phyloP scores from a whole-genome alignment of 768 basidiomycete genomes.

The Psilocybe sp. region DNA sequence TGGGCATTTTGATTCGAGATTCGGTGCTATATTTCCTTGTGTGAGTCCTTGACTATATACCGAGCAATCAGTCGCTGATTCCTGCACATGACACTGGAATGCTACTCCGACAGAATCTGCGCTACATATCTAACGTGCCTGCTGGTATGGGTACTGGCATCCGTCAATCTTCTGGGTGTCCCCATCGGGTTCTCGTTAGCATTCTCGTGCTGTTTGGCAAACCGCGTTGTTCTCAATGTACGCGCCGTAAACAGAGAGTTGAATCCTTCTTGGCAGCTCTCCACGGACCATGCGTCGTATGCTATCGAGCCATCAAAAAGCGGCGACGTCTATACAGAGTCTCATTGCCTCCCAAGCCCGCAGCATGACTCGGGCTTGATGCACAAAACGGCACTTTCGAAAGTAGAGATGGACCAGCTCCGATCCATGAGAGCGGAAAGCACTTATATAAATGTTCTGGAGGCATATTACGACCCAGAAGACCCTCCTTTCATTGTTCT shows the following conservation, averaged over 20 bases:
- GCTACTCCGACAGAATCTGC: constrained; percentile 39
- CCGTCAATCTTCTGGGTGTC: constrained; percentile 40
- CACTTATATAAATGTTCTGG: constrained; percentile 3
- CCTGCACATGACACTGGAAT: no score
- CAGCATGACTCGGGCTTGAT: no score
- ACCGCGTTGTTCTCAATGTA: constrained; percentile 54
- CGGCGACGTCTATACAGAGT: not conserved
- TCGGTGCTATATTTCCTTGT: constrained; percentile 56
- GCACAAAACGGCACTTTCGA: constrained; percentile 12
- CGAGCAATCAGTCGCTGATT: no score
- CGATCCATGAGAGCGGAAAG: constrained; percentile 18
- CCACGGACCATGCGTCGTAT: not conserved
- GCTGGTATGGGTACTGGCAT: constrained; percentile 36
- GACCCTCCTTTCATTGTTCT: constrained; percentile 12
- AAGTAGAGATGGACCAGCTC: constrained; percentile 23
- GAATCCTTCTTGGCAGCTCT: constrained; percentile 5
- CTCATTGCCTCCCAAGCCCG: constrained; percentile 9
- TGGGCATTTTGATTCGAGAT: constrained; percentile 52
- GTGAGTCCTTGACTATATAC: constrained; percentile 29
- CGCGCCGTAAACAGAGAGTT: constrained; percentile 35
- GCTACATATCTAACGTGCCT: constrained; percentile 52
- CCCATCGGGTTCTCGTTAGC: constrained; percentile 59
- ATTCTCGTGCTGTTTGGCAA: constrained; percentile 57
- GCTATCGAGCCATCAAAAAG: not conserved
- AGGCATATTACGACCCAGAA: constrained; percentile 3